Conservation (phyloP, 1,284 basidiomycete genomes). For the Heterobasidion parviporum region DNA sequence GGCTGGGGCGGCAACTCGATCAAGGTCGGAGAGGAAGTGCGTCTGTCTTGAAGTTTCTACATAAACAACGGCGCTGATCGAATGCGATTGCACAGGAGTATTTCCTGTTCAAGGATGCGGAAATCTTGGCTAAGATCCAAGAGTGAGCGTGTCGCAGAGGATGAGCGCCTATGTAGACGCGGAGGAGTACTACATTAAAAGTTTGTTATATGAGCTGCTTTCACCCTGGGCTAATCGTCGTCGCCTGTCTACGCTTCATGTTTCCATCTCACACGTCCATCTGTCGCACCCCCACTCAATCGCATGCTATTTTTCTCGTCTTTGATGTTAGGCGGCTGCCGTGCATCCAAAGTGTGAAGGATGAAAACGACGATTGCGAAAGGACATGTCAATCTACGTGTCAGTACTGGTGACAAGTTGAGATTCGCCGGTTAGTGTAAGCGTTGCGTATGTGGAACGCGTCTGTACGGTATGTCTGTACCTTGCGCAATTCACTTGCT, state of each 20-base stretch:
- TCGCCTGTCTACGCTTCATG: neutral
- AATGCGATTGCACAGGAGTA: constrained; percentile 63
- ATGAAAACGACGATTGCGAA: neutral
- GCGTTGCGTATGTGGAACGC: too few species aligned
- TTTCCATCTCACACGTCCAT: neutral
- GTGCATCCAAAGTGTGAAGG: neutral
- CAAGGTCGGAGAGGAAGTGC: constrained; percentile 94
- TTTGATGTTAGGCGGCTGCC: neutral
- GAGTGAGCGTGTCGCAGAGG: constrained; percentile 48
- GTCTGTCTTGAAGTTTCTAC: constrained; percentile 22
- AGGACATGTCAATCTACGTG: neutral
- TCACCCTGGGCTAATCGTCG: constrained; percentile 3
- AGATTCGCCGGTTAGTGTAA: neutral
- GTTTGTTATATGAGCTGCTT: constrained; percentile 7
- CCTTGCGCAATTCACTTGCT: too few species aligned
- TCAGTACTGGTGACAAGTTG: neutral
- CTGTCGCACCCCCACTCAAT: neutral
- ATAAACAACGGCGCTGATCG: neutral
- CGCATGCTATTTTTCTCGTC: neutral
- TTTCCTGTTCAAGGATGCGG: constrained; percentile 90
- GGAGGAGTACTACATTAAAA: neutral
- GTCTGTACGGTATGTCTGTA: too few species aligned
- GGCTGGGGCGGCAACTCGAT: constrained; percentile 95
- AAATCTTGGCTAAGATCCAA: constrained; percentile 95
- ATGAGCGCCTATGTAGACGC: too few species aligned